Conservation (phyloP, 371 early-diverging fungal species). For the Ecytonucleospora hepatopenaei region DNA sequence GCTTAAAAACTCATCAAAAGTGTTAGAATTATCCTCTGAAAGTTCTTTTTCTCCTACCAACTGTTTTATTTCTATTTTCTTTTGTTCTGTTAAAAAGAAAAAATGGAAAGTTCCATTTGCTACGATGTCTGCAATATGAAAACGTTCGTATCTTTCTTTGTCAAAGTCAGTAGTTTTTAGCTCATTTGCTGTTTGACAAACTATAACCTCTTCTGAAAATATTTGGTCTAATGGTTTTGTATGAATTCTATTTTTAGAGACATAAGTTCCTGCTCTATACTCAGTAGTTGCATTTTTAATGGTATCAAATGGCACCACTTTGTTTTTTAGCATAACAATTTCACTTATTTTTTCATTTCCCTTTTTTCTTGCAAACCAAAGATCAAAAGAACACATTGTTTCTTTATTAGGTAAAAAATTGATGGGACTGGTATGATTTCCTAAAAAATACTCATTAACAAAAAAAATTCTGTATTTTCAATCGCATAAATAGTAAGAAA, state of each 20-base stretch:
- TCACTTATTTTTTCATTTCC: not conserved
- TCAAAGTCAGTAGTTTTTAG: not conserved
- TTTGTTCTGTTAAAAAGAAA: not conserved
- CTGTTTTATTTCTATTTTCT: not conserved
- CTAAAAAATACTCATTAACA: slow-evolving; percentile 14
- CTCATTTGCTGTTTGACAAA: not conserved
- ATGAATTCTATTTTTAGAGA: not conserved
- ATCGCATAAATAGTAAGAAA: slow-evolving; percentile 24
- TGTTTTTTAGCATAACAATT: not conserved
- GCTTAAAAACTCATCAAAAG: not conserved
- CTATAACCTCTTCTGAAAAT: not conserved
- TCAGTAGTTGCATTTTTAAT: not conserved
- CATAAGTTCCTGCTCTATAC: not conserved
- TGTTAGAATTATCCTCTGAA: not conserved
- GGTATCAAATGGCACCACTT: not conserved
- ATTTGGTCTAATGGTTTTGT: too few species aligned
- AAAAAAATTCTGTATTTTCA: not conserved
- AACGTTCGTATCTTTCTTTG: not conserved
- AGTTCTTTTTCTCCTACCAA: not conserved
- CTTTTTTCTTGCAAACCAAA: slow-evolving; percentile 30
- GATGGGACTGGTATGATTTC: slow-evolving; percentile 31
- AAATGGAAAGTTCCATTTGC: not conserved
- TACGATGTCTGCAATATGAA: not conserved
- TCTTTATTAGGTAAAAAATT: slow-evolving; percentile 44
- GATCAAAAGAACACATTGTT: slow-evolving; percentile 28